A percentile compares a stretch with the other conserved stretches of the same genome.
Evolutionary conservation across 176 grass and related monocot species (phyloP).

Genomic region (Eleusine coracana): DNA sequence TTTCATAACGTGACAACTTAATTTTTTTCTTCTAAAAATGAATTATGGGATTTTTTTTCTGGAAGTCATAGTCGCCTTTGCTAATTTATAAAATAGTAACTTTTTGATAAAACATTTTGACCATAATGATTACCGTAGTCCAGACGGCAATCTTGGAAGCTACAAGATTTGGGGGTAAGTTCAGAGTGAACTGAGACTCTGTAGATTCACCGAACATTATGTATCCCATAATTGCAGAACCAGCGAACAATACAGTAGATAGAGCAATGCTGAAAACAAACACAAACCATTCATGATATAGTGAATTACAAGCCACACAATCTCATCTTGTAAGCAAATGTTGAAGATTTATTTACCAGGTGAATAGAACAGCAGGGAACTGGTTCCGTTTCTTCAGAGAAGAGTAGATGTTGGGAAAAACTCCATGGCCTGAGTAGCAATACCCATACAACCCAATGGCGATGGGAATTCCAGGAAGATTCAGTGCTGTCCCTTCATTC

Average conservation of each 20-base stretch:
- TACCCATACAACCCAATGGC: conserved; percentile 92
- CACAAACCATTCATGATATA: conserved; percentile 23
- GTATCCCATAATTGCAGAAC: conserved; percentile 67
- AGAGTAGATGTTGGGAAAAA: conserved; percentile 97
- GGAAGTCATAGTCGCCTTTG: neutral
- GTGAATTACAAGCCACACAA: neutral
- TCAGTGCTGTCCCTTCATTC: conserved; percentile 61
- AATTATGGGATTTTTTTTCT: neutral
- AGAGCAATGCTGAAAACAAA: conserved; percentile 61
- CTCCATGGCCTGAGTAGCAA: conserved; percentile 86
- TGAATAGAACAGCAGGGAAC: conserved; percentile 64
- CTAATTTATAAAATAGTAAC: neutral
- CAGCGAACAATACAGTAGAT: conserved; percentile 66
- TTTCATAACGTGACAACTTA: neutral
- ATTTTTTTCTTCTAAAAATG: too few relatives aligned
- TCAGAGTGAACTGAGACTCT: conserved; percentile 85
- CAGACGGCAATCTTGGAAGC: conserved; percentile 84
- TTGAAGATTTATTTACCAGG: conserved; percentile 55
- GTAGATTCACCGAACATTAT: conserved; percentile 95
- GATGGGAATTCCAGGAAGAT: conserved; percentile 79
- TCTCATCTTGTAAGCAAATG: neutral
- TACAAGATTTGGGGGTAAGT: conserved; percentile 79
- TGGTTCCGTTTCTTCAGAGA: conserved; percentile 82
- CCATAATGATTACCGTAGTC: conserved; percentile 53
- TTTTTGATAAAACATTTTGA: neutral